Conservation (phyloP, 163 green algal species). For the Volvox carteri region DNA sequence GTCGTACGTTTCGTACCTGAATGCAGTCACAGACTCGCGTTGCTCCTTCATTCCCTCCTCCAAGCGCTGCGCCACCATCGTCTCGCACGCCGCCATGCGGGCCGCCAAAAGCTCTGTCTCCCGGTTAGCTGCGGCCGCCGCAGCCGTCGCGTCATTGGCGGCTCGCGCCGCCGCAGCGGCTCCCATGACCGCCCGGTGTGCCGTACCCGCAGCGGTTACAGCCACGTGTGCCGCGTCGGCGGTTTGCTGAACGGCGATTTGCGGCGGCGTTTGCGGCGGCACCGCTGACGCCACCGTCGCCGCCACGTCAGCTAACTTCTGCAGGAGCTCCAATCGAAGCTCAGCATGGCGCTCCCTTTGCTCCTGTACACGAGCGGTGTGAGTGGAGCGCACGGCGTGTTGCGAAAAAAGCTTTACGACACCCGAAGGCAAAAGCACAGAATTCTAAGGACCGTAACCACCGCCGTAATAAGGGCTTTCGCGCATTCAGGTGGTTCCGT, state of each 20-base stretch:
- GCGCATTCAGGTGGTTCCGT: no score
- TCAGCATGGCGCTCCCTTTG: background rate
- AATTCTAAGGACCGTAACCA: background rate
- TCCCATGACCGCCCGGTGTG: background rate
- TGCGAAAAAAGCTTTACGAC: background rate
- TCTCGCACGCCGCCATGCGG: conserved; percentile 2
- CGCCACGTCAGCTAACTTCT: background rate
- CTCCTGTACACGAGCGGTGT: no score
- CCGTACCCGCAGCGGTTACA: background rate
- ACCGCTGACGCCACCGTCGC: background rate
- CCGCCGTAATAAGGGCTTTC: no score
- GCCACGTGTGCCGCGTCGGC: conserved; percentile 19
- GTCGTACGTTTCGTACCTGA: background rate
- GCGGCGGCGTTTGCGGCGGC: background rate
- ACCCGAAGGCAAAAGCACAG: background rate
- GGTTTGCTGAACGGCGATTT: background rate
- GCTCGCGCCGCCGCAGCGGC: background rate
- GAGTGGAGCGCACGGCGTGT: no score
- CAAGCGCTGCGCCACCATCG: background rate
- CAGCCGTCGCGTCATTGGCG: background rate
- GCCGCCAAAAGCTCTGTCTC: background rate
- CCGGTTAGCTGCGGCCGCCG: background rate
- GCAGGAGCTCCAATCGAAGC: conserved; percentile 3
- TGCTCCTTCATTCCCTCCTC: background rate
- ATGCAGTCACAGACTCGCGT: background rate